Evolutionary conservation across 495 filamentous ascomycete species (phyloP).

Genomic region (Penicillium salamii): DNA sequence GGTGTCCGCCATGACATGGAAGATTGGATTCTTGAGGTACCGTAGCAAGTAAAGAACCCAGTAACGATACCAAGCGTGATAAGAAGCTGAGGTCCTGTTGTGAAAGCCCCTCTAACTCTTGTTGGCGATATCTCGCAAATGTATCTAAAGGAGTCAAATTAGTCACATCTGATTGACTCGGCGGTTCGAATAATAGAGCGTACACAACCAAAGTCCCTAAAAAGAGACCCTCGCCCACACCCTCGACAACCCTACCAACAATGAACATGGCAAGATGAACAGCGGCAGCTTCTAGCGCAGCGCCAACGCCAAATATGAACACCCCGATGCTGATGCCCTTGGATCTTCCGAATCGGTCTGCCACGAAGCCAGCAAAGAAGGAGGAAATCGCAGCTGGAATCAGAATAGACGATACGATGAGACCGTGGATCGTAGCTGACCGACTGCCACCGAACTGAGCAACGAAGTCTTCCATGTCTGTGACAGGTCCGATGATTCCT

Average conservation of each 20-base stretch:
- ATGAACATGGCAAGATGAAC: slow-evolving; percentile 51
- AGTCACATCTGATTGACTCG: not conserved
- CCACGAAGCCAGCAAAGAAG: slow-evolving; percentile 58
- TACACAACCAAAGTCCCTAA: slow-evolving; percentile 51
- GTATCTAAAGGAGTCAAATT: slow-evolving; percentile 15
- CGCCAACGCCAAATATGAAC: slow-evolving; percentile 51
- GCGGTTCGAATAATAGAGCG: not conserved
- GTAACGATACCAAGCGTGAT: slow-evolving; percentile 48
- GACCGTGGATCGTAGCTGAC: slow-evolving; percentile 53
- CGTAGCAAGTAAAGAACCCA: slow-evolving; percentile 63
- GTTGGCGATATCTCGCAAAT: slow-evolving; percentile 61
- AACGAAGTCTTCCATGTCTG: slow-evolving; percentile 55
- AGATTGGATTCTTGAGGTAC: slow-evolving; percentile 43
- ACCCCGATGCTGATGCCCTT: slow-evolving; percentile 50
- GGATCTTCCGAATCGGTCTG: slow-evolving; percentile 54
- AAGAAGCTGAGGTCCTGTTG: slow-evolving; percentile 52
- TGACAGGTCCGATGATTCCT: slow-evolving; percentile 60
- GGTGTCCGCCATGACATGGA: slow-evolving; percentile 58
- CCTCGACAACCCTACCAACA: slow-evolving; percentile 51
- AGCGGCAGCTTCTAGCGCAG: slow-evolving; percentile 46
- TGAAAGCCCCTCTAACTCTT: slow-evolving; percentile 46
- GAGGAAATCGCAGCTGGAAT: slow-evolving; percentile 59
- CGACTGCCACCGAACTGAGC: slow-evolving; percentile 45
- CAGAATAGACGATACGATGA: slow-evolving; percentile 61
- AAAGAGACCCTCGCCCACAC: slow-evolving; percentile 58